A percentile compares a stretch with the other conserved stretches of the same genome.
Evolutionary conservation across 129 eudicot species (phyloP).

Genomic region (carrot (Daucus carota)): DNA sequence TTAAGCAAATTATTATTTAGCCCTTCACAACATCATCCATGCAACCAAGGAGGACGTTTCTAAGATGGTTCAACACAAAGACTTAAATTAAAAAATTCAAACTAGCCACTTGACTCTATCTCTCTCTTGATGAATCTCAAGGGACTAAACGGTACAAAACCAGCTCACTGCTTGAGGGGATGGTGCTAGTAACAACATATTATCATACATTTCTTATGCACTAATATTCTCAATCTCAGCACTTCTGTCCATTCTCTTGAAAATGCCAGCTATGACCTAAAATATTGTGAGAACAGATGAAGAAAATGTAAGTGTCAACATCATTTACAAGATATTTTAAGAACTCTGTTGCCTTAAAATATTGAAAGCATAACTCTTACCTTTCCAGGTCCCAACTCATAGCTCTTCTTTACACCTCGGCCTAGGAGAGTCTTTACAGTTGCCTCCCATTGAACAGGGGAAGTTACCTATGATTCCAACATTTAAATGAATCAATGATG

Average conservation of each 20-base stretch:
- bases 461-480: slow-evolving; percentile 58
- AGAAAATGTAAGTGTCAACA: slow-evolving; percentile 1
- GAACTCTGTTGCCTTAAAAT: not conserved
- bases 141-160: not conserved
- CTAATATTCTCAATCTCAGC: slow-evolving; percentile 78
- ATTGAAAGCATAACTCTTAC: slow-evolving; percentile 19
- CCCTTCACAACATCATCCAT: not conserved
- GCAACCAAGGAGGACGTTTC: not conserved
- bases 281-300: slow-evolving; percentile 4
- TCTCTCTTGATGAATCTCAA: not conserved
- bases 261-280: slow-evolving; percentile 92
- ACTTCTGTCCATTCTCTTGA: slow-evolving; percentile 77
- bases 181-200: not conserved
- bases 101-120: not conserved
- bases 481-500: not conserved
- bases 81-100: not conserved
- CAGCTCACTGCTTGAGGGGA: not conserved
- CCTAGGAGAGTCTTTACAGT: slow-evolving; percentile 66
- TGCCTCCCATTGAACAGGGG: slow-evolving; percentile 98
- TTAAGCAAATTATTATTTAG: not conserved
- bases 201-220: slow-evolving; percentile 21
- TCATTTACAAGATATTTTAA: not conserved
- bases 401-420: slow-evolving; percentile 70
- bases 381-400: slow-evolving; percentile 98
- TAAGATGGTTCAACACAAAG: not conserved